These are phyloP conservation scores for Geranium brycei DNA, from an alignment of 345 rosid species.

Conservation along the genomic window DNA sequence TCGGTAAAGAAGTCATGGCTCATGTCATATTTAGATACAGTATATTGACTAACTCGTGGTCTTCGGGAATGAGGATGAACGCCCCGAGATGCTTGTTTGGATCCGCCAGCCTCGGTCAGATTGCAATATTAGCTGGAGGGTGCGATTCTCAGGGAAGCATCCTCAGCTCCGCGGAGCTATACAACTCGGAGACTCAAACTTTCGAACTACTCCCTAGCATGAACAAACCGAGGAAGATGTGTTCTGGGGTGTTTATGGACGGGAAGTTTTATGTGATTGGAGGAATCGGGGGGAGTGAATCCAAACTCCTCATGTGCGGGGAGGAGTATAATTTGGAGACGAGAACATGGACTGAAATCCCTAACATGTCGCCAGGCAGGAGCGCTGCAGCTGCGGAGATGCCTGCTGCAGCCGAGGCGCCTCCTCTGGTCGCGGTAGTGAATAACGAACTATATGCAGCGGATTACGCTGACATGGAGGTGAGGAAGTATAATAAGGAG, in stretches of 20 bases:
- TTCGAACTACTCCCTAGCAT: slow-evolving; percentile 61
- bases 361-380: slow-evolving; percentile 66
- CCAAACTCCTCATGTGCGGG: slow-evolving; percentile 52
- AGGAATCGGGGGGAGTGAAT: slow-evolving; percentile 51
- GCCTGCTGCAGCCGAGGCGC: slow-evolving; percentile 69
- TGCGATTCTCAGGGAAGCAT: slow-evolving; percentile 51
- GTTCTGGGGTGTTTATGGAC: slow-evolving; percentile 88
- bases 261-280: slow-evolving; percentile 83
- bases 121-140: slow-evolving; percentile 82
- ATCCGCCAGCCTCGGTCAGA: slow-evolving; percentile 82
- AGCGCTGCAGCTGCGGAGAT: slow-evolving; percentile 27
- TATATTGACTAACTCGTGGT: slow-evolving; percentile 69
- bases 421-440: slow-evolving; percentile 83
- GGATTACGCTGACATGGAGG: slow-evolving; percentile 71
- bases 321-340: slow-evolving; percentile 72
- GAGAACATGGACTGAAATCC: slow-evolving; percentile 60
- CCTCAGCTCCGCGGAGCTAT: slow-evolving; percentile 66
- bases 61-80: slow-evolving; percentile 65
- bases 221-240: slow-evolving; percentile 80
- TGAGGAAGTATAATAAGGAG: slow-evolving; percentile 60
- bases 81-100: slow-evolving; percentile 86
- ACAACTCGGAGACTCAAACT: slow-evolving; percentile 66
- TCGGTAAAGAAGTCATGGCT: slow-evolving; percentile 51
- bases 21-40: slow-evolving; percentile 81
- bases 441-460: slow-evolving; percentile 72